Percentiles rank a stretch among this genome's conserved stretches.
phyloP scores from a whole-genome alignment of 768 basidiomycete genomes.

The Rhodotorula paludigena region DNA sequence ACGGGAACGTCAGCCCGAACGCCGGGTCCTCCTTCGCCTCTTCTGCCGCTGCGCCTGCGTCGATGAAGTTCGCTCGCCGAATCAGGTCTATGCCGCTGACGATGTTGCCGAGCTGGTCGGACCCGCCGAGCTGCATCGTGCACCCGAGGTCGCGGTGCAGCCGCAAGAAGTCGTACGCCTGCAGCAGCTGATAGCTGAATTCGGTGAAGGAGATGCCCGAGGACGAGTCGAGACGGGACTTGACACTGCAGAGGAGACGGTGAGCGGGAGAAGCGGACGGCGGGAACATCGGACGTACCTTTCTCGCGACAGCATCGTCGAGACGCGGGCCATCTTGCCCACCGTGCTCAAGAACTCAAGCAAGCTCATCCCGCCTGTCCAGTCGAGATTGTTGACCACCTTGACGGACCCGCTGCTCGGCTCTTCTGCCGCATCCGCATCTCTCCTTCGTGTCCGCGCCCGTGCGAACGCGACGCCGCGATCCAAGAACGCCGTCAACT shows the following conservation, averaged over 20 bases:
- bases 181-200: slow-evolving; percentile 93
- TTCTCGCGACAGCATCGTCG: slow-evolving; percentile 83
- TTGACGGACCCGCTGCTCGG: slow-evolving; percentile 15
- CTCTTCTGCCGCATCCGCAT: not conserved
- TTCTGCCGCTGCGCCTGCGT: not conserved
- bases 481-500: slow-evolving; percentile 68
- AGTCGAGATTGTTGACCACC: slow-evolving; percentile 66
- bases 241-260: slow-evolving; percentile 57
- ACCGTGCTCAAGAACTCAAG: slow-evolving; percentile 78
- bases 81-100: slow-evolving; percentile 89
- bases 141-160: slow-evolving; percentile 64
- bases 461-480: slow-evolving; percentile 62
- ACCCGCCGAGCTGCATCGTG: slow-evolving; percentile 85
- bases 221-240: slow-evolving; percentile 63
- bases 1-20: slow-evolving; percentile 86
- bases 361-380: slow-evolving; percentile 68
- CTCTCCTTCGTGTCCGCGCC: slow-evolving; percentile 38
- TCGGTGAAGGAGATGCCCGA: slow-evolving; percentile 93
- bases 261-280: not conserved
- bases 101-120: slow-evolving; percentile 99
- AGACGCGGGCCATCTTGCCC: slow-evolving; percentile 74
- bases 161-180: slow-evolving; percentile 89
- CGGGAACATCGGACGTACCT: slow-evolving; percentile 55
- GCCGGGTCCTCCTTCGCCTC: slow-evolving; percentile 48
- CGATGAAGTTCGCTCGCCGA: slow-evolving; percentile 52